These are phyloP conservation scores for Pilobolus umbonatus DNA, from an alignment of 192 early-diverging fungal species.

Conservation along the genomic window DNA sequence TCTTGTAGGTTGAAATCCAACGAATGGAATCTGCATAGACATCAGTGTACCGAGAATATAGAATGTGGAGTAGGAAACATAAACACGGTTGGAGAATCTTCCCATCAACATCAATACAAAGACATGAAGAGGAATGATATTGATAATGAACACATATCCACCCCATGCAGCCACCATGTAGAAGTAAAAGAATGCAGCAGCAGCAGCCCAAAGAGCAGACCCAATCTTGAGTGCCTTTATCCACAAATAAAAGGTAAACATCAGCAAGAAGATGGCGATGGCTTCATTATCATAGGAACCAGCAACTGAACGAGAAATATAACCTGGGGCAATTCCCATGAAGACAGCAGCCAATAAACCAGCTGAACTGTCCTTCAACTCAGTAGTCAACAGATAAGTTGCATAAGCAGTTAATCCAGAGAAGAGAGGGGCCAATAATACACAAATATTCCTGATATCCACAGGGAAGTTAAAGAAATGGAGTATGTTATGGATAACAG, in stretches of 20 bases:
- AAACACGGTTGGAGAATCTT: constrained; percentile 85
- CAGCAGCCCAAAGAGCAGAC: constrained; percentile 81
- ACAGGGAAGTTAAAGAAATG: constrained; percentile 93
- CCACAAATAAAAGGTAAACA: constrained; percentile 98
- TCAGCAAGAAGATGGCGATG: constrained; percentile 98
- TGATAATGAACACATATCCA: constrained; percentile 99
- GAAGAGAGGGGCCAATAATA: constrained; percentile 95
- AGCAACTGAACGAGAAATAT: constrained; percentile 99
- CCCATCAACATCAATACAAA: constrained; percentile 96
- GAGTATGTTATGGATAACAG: constrained; percentile 90
- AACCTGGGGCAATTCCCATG: constrained; percentile 97
- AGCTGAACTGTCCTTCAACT: constrained; percentile 88
- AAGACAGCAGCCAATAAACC: constrained; percentile 97
- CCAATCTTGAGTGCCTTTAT: constrained; percentile 95
- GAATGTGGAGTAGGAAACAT: constrained; percentile 98
- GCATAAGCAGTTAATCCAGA: constrained; percentile 95
- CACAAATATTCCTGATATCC: constrained; percentile 98
- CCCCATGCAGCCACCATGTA: constrained; percentile 99
- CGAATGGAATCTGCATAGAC: constrained; percentile 99
- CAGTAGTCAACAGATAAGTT: constrained; percentile 87
- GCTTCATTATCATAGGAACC: constrained; percentile 99
- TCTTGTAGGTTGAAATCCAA: constrained; percentile 95
- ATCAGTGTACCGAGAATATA: constrained; percentile 93
- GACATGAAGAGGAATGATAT: constrained; percentile 95
- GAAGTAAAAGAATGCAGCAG: constrained; percentile 93